Evolutionary conservation across 179 eudicot species (phyloP), one percentile per base, ranked within the genome.

Genomic region (Silene coronaria): DNA sequence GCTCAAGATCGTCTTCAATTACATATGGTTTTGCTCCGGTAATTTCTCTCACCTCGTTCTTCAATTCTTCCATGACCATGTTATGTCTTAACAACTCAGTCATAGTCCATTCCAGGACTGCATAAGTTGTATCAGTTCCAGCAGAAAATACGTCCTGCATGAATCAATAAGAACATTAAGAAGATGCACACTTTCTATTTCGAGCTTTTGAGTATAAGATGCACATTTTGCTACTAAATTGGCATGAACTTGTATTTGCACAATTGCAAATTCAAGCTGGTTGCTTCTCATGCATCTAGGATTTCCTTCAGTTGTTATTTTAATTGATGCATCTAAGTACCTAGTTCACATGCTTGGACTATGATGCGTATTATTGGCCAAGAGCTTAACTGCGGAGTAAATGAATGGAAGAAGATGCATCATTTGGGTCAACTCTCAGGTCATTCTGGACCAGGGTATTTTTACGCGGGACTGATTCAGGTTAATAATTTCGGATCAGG

Each of bases 51-150:
- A 88, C 76, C 72, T 89, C 93, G 11, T 80, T 71, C 60, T 86
- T 88, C 17, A 78, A 77, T 72, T 80, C 80, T 75, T 79, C 78
- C 87, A 86, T 82, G 6, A 58, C 73, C 67, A 5, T 57, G 3
- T 89, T 86, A 73, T 88, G 72, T 71, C 71, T 85, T 2, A 88
- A 60, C 7, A 88, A 81, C 48, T 86, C 87, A 6, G 84, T 51
- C 89, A 88, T 83, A 65, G 73, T 75, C 93, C 93, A 87, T 45
- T 75, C 91, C 7, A 86, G 66, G n/a, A 78, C 79, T 53, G 86
- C 74, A 24, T 82, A 80, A 1, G 86, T 67, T 14, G 93, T 88
- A 34, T 87, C 91, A 7, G 89, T 80, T n/a, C 93, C 93, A 3
- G 80, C 93, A 23, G 78, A 42, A 63, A 88, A 86, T 24, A 82